Percentiles rank a stretch among this genome's conserved stretches.
These are phyloP conservation scores for Colletotrichum euphorbiae DNA, from an alignment of 2,329 filamentous ascomycete species.

Conservation along the genomic window DNA sequence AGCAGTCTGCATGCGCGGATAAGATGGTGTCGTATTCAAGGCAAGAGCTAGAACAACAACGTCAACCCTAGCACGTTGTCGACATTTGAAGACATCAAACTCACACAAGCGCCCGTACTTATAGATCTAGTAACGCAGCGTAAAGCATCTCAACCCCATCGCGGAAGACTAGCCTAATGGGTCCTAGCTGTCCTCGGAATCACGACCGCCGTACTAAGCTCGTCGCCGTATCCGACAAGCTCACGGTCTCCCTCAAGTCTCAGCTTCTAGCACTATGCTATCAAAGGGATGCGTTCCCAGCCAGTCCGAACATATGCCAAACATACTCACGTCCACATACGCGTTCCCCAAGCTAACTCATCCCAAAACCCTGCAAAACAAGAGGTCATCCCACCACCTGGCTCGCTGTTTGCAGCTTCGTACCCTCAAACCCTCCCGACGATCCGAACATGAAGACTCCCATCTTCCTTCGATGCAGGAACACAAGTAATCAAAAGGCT, in stretches of 20 bases:
- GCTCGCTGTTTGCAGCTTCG: not conserved
- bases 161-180: constrained; percentile 5
- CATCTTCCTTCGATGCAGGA: not conserved
- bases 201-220: not conserved
- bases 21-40: too few species aligned
- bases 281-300: not conserved
- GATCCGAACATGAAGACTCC: not conserved
- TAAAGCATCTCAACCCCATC: rapidly evolving
- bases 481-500: not conserved
- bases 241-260: constrained; percentile 10
- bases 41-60: too few species aligned
- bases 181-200: not conserved
- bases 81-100: too few species aligned
- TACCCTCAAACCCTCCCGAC: not conserved
- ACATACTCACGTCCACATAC: not conserved
- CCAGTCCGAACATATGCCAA: too few species aligned
- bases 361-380: not conserved
- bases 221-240: constrained; percentile 1
- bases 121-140: not conserved
- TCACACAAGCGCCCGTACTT: not conserved
- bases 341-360: not conserved
- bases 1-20: too few species aligned
- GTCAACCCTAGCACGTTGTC: too few species aligned
- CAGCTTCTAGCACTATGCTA: not conserved
- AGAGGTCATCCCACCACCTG: not conserved